Conservation (phyloP, 345 rosid species). For the Heritiera littoralis region DNA sequence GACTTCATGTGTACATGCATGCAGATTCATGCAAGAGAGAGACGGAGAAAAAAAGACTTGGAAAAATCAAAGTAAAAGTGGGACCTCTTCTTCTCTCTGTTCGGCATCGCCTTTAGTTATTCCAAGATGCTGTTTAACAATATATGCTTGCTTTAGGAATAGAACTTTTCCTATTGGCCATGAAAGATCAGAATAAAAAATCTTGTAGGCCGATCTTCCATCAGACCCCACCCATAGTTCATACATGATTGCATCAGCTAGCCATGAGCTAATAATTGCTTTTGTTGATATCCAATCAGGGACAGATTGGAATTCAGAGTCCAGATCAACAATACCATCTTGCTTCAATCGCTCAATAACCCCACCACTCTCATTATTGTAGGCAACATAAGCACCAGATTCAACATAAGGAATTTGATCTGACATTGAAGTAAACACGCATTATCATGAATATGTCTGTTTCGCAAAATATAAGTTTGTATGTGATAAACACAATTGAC, state of each 20-base stretch:
- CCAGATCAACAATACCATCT: slow-evolving; percentile 75
- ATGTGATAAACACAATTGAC: no score
- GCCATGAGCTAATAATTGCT: slow-evolving; percentile 86
- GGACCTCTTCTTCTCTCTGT: slow-evolving; percentile 70
- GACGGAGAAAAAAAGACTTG: background rate
- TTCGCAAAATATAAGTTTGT: no score
- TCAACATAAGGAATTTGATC: slow-evolving; percentile 91
- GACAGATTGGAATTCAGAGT: slow-evolving; percentile 50
- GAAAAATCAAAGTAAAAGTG: slow-evolving; percentile 19
- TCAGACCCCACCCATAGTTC: slow-evolving; percentile 56
- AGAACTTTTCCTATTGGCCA: slow-evolving; percentile 82
- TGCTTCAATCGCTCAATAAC: slow-evolving; percentile 70
- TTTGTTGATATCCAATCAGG: slow-evolving; percentile 76
- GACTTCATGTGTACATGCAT: background rate
- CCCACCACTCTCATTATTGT: slow-evolving; percentile 84
- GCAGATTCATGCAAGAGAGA: background rate
- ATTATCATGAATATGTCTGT: background rate
- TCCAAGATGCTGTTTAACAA: slow-evolving; percentile 71
- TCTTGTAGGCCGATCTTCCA: slow-evolving; percentile 41
- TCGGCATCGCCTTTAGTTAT: slow-evolving; percentile 69
- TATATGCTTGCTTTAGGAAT: slow-evolving; percentile 51
- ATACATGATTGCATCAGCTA: slow-evolving; percentile 75
- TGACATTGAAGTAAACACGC: slow-evolving; percentile 25
- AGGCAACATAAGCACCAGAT: slow-evolving; percentile 73
- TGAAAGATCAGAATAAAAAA: slow-evolving; percentile 81